phyloP scores from a whole-genome alignment of 306 rosid species.

The Hippophae rhamnoides region DNA sequence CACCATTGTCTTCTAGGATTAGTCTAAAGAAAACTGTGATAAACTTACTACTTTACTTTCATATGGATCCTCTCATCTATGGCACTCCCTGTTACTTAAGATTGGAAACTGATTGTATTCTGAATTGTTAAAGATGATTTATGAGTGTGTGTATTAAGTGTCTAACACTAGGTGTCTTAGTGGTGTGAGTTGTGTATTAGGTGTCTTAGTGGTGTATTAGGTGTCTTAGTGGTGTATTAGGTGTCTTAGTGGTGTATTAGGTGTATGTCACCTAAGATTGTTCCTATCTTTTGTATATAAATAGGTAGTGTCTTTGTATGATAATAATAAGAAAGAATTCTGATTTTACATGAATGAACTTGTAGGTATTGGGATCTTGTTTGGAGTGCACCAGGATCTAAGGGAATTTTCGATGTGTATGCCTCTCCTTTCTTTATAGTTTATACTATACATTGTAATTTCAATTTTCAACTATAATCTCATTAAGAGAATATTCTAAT shows the following conservation, averaged over 20 bases:
- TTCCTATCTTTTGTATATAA: too few species aligned
- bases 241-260: too few species aligned
- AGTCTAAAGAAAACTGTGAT: neutral
- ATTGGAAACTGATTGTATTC: constrained; percentile 23
- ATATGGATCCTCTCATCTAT: neutral
- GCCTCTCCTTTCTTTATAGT: constrained; percentile 23
- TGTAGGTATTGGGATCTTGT: constrained; percentile 97
- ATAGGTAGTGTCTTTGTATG: too few species aligned
- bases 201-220: too few species aligned
- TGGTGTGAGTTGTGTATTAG: too few species aligned
- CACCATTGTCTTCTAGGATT: neutral
- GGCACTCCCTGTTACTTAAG: neutral
- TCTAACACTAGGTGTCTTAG: too few species aligned
- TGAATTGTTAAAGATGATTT: too few species aligned
- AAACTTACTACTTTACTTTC: neutral
- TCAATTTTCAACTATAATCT: constrained; percentile 5
- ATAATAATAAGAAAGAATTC: too few species aligned
- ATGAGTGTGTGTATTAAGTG: too few species aligned
- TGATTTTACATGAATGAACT: too few species aligned
- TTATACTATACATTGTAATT: neutral
- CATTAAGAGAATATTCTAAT: constrained; percentile 4
- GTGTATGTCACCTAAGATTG: too few species aligned
- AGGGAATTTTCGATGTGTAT: constrained; percentile 89
- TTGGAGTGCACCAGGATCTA: constrained; percentile 82
- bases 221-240: too few species aligned